Conservation (phyloP, 1,139 yeast genomes). For the Yamadazyma kanchanaburiensis region DNA sequence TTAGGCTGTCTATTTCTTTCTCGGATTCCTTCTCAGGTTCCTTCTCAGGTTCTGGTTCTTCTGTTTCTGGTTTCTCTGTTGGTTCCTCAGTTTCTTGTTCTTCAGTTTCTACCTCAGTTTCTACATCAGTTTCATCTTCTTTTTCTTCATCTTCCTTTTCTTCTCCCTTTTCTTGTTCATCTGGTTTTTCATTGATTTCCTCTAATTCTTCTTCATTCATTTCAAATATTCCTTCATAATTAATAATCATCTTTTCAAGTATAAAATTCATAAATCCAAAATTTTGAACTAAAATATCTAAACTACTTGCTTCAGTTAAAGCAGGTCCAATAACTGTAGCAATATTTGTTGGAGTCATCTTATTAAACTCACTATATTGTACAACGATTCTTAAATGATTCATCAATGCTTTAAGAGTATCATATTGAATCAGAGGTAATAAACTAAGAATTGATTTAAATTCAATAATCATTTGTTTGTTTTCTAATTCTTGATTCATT, state of each 20-base stretch:
- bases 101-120: slow-evolving; percentile 1
- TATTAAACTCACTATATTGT: slow-evolving; percentile 56
- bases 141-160: not conserved
- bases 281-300: slow-evolving; percentile 46
- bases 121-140: not conserved
- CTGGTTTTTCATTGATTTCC: not conserved
- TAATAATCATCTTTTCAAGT: slow-evolving; percentile 46
- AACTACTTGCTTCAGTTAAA: slow-evolving; percentile 53
- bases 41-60: not conserved
- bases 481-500: slow-evolving; percentile 8
- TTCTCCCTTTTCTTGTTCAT: slow-evolving; percentile 1
- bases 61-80: too few relatives aligned
- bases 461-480: slow-evolving; percentile 21
- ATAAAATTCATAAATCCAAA: slow-evolving; percentile 57
- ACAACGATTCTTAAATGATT: slow-evolving; percentile 67
- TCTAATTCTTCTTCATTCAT: slow-evolving; percentile 7
- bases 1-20: too few relatives aligned
- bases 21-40: not conserved
- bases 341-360: slow-evolving; percentile 76
- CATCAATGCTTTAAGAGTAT: slow-evolving; percentile 62
- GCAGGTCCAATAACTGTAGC: slow-evolving; percentile 75
- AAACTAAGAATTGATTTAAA: slow-evolving; percentile 43
- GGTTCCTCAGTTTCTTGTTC: too few relatives aligned
- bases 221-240: slow-evolving; percentile 40
- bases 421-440: slow-evolving; percentile 66